Base-by-base conservation (phyloP, 371 early-diverging fungal genomes). In the Apophysomyces sp. region DNA sequence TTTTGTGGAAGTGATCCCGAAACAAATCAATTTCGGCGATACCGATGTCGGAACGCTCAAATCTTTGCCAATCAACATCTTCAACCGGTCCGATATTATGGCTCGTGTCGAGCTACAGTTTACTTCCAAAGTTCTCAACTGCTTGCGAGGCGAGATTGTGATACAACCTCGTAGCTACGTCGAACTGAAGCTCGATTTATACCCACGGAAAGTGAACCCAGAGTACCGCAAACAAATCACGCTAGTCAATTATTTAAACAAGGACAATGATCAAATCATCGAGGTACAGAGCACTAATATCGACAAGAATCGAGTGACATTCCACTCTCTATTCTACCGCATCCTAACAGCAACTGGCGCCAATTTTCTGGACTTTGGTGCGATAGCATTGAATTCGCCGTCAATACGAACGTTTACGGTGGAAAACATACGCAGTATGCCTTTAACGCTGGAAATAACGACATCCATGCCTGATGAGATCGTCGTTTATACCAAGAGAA, bases 181-280 rank as follows among this genome's bases (percentile, higher is more conserved):
- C 12, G 90, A 92, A 41, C 85, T 96, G 29, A 94, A 94, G 63
- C 76, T 98, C 18, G 97, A 97, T 69, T 89, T 98, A 44, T 97
- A 95, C 69, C 99, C 99, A 2, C 90, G 98, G n/a, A 97, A 97
- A 72, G 91, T 96, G 30, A 98, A 98, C 65, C 94, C 97, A 1
- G 95, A 96, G 52, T 98, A 98, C 72, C 87, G 95, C 62, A 98
- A 98, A 71, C 96, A 98, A 71, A 88, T 98, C 18, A 94, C 94
- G 0, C 84, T 98, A 15, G 91, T 92, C 61, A 98, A 98, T 69
- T 77, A 90, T 52, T 78, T 91, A 39, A 97, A 97, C 70, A 85
- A 90, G 4, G 89, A 91, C 56, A 94, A 98, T 69, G 94, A 96
- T 74, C 92, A 92, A 67, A 91, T 91, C 37, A 86, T 98, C 24